Conservation (phyloP, 371 early-diverging fungal species). For the Mortierella sp. region DNA sequence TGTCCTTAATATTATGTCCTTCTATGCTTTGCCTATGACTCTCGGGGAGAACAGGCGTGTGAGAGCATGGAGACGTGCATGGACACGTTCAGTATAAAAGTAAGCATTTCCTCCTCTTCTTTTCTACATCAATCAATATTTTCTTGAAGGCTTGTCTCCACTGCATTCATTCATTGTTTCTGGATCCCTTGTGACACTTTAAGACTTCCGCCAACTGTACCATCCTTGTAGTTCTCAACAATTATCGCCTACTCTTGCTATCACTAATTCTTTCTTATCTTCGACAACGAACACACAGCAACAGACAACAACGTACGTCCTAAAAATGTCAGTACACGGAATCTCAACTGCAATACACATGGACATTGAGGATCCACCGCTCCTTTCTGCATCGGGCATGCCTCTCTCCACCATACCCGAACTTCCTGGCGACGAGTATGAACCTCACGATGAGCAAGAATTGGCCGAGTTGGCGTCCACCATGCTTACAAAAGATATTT, state of each 20-base stretch:
- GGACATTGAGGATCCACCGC: conserved; percentile 3
- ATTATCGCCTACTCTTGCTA: no score
- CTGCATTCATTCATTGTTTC: no score
- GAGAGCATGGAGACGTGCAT: no score
- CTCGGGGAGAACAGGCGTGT: not conserved
- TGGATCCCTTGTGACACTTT: no score
- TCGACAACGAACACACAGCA: no score
- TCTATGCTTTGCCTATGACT: not conserved
- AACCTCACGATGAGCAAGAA: conserved; percentile 5
- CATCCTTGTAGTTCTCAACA: no score
- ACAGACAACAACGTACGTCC: not conserved
- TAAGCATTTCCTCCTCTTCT: no score
- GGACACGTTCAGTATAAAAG: no score
- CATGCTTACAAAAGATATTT: conserved; percentile 1
- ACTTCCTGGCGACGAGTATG: conserved; percentile 28
- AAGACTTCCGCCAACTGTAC: no score
- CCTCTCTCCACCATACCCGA: conserved; percentile 42
- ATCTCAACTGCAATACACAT: conserved; percentile 5
- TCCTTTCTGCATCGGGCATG: conserved; percentile 3
- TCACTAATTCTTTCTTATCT: no score
- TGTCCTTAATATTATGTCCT: not conserved
- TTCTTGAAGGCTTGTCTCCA: no score
- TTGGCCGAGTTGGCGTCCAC: not conserved
- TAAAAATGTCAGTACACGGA: not conserved
- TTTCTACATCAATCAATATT: no score